Percentiles rank a stretch among this genome's conserved stretches.
These are phyloP conservation scores for Boletus sp. DNA, from an alignment of 1,284 basidiomycete genomes.

Conservation along the genomic window DNA sequence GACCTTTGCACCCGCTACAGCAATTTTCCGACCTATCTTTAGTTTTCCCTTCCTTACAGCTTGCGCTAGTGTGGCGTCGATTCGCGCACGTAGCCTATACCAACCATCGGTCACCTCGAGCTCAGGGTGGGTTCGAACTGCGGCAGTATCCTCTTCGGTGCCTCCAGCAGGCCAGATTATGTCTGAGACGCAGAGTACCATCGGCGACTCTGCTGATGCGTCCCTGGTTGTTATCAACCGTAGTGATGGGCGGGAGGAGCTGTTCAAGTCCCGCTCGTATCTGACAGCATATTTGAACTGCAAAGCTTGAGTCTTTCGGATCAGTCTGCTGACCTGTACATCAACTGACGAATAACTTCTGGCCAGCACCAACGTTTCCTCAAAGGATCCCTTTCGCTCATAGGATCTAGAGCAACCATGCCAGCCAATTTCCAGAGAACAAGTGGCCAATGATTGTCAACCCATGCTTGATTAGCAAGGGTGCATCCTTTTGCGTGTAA, in stretches of 20 bases:
- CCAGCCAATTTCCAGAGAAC: slow-evolving; percentile 95
- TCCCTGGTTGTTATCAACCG: slow-evolving; percentile 77
- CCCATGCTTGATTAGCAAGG: slow-evolving; percentile 74
- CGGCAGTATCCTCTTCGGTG: slow-evolving; percentile 39
- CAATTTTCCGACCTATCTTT: slow-evolving; percentile 78
- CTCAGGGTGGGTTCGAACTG: slow-evolving; percentile 44
- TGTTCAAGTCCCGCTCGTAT: slow-evolving; percentile 87
- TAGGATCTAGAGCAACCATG: slow-evolving; percentile 70
- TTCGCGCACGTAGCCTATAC: slow-evolving; percentile 79
- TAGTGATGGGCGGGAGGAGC: slow-evolving; percentile 75
- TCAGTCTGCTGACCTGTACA: slow-evolving; percentile 64
- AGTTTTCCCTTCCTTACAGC: slow-evolving; percentile 69
- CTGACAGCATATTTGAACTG: slow-evolving; percentile 38
- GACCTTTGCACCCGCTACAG: slow-evolving; percentile 76
- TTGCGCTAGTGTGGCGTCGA: slow-evolving; percentile 71
- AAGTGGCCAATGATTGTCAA: slow-evolving; percentile 86
- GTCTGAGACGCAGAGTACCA: slow-evolving; percentile 82
- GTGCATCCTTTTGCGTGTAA: slow-evolving; percentile 52
- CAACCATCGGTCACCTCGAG: slow-evolving; percentile 94
- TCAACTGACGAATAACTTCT: slow-evolving; percentile 77
- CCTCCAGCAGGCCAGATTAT: slow-evolving; percentile 51
- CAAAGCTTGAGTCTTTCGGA: slow-evolving; percentile 1
- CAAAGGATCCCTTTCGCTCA: slow-evolving; percentile 45
- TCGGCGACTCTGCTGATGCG: slow-evolving; percentile 63
- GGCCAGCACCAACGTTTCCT: slow-evolving; percentile 72